Conservation (phyloP, 2,329 filamentous ascomycete genomes). For the Colletotrichum sp. region DNA sequence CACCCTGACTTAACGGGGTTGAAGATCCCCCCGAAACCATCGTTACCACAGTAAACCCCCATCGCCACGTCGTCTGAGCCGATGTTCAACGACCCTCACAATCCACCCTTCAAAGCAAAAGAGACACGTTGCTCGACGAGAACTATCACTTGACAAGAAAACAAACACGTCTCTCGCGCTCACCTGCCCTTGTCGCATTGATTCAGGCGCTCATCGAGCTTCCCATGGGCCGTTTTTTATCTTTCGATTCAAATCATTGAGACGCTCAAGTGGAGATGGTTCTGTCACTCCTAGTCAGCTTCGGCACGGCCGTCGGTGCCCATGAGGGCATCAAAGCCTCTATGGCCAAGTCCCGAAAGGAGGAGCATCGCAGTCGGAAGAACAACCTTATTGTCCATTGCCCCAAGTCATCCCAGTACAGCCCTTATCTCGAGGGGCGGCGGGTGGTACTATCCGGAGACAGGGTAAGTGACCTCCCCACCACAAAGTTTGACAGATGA, state of each 20-base stretch:
- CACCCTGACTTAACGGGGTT: neutral
- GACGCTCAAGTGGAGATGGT: conserved; percentile 20
- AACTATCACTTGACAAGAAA: neutral
- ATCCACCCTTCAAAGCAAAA: neutral
- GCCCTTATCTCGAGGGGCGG: conserved; percentile 47
- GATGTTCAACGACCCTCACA: neutral
- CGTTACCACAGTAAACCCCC: neutral
- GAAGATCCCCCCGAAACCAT: neutral
- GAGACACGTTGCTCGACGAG: neutral
- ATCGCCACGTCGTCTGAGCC: neutral
- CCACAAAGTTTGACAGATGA: neutral
- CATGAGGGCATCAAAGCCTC: conserved; percentile 52
- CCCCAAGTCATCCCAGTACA: conserved; percentile 49
- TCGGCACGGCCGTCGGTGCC: conserved; percentile 48
- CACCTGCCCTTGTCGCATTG: neutral
- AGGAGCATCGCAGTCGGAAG: conserved; percentile 52
- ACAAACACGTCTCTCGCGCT: neutral
- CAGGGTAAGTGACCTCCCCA: conserved; percentile 30
- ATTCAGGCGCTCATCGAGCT: neutral
- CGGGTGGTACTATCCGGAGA: conserved; percentile 48
- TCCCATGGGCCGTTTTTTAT: neutral
- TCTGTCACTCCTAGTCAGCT: conserved; percentile 40
- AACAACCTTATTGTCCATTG: conserved; percentile 53
- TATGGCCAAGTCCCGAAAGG: conserved; percentile 47
- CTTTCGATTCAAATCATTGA: neutral